A percentile compares a stretch with the other conserved stretches of the same genome.
Conservation (phyloP, 805 yeast genomes). For the Grigorovia transvaalensis region DNA sequence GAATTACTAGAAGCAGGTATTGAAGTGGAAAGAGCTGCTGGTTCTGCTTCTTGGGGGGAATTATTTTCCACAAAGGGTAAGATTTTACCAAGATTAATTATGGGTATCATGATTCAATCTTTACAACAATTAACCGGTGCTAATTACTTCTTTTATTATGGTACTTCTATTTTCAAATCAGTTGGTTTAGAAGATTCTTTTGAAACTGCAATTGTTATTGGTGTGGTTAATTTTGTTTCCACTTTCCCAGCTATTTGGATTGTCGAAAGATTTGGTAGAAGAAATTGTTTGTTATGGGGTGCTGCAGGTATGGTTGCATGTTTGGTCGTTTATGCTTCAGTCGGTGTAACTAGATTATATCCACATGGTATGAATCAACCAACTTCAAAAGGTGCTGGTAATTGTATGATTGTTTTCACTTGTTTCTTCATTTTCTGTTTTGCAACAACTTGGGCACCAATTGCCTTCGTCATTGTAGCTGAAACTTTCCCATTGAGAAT, state of each 20-base stretch:
- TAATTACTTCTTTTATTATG: slow-evolving; percentile 61
- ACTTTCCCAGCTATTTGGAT: slow-evolving; percentile 43
- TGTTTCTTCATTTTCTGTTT: slow-evolving; percentile 66
- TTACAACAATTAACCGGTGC: slow-evolving; percentile 64
- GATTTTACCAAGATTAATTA: slow-evolving; percentile 35
- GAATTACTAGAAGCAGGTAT: slow-evolving; percentile 50
- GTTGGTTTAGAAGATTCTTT: slow-evolving; percentile 53
- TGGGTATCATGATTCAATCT: slow-evolving; percentile 51
- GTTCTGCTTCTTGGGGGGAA: slow-evolving; percentile 57
- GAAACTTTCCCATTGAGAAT: slow-evolving; percentile 68
- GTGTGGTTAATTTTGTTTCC: slow-evolving; percentile 52
- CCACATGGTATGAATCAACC: slow-evolving; percentile 28
- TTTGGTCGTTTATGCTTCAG: slow-evolving; percentile 43
- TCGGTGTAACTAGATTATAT: slow-evolving; percentile 46
- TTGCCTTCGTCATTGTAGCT: slow-evolving; percentile 54
- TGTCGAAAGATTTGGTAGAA: slow-evolving; percentile 49
- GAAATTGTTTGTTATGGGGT: slow-evolving; percentile 40
- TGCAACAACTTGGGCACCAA: slow-evolving; percentile 74
- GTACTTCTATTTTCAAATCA: slow-evolving; percentile 52
- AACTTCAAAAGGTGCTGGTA: slow-evolving; percentile 46
- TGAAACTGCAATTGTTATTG: slow-evolving; percentile 50
- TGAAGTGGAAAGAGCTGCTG: slow-evolving; percentile 50
- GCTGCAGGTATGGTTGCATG: slow-evolving; percentile 41
- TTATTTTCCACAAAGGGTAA: slow-evolving; percentile 58
- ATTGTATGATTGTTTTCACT: slow-evolving; percentile 62